A percentile compares a stretch with the other conserved stretches of the same genome.
Conservation (phyloP, 148 eudicot species). For the Cornus florida region DNA sequence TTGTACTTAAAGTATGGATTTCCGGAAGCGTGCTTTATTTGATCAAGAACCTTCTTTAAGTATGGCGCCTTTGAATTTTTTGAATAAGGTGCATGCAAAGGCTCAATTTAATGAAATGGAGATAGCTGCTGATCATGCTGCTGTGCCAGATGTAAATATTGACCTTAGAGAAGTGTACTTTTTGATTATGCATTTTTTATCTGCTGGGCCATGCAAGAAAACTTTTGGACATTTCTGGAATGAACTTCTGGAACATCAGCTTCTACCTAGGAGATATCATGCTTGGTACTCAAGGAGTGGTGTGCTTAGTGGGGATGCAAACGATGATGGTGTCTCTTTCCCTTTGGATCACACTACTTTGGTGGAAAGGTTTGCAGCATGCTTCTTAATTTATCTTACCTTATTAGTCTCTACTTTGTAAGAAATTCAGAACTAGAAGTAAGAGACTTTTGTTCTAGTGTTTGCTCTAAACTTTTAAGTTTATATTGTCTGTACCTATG, state of each 20-base stretch:
- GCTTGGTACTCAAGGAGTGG: conserved; percentile 86
- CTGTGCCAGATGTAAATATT: conserved; percentile 57
- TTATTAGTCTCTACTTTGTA: not conserved
- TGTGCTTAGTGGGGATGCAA: conserved; percentile 41
- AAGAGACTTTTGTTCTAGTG: not conserved
- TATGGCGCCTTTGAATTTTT: conserved; percentile 24
- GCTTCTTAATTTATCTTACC: not conserved
- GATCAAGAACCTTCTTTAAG: conserved; percentile 24
- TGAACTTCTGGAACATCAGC: conserved; percentile 83
- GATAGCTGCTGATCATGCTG: conserved; percentile 38
- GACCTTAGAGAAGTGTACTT: conserved; percentile 89
- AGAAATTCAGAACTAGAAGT: not conserved
- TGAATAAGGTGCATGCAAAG: conserved; percentile 41
- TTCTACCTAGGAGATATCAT: conserved; percentile 96
- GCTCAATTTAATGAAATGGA: conserved; percentile 42
- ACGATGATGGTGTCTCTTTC: conserved; percentile 74
- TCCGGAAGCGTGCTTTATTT: conserved; percentile 27
- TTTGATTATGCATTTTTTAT: conserved; percentile 81
- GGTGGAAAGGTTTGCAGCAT: conserved; percentile 49
- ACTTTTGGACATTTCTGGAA: conserved; percentile 55
- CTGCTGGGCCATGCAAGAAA: conserved; percentile 82
- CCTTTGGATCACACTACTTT: conserved; percentile 64
- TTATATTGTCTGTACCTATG: not conserved
- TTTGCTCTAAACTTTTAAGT: not conserved
- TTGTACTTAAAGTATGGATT: conserved; percentile 31